Conservation (phyloP, 768 basidiomycete species). For the Panaeolus papilionaceus region DNA sequence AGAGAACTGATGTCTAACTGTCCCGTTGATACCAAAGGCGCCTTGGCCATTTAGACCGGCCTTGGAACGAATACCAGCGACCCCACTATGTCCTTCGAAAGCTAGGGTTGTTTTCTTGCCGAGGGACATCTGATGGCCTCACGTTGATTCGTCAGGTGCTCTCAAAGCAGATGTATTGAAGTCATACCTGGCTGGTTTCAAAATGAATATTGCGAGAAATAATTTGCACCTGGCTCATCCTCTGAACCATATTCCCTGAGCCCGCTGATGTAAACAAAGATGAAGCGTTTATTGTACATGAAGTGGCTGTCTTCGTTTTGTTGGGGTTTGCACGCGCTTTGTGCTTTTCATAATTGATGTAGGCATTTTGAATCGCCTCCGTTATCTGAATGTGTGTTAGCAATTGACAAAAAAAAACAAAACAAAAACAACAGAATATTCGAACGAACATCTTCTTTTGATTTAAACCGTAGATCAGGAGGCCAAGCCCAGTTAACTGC, state of each 20-base stretch:
- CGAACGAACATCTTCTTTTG: constrained; percentile 52
- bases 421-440: not conserved
- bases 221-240: not conserved
- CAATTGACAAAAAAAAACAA: not conserved
- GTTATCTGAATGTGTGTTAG: constrained; percentile 44
- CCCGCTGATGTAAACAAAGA: constrained; percentile 23
- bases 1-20: constrained; percentile 79
- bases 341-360: constrained; percentile 42
- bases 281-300: constrained; percentile 54
- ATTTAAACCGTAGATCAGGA: constrained; percentile 46
- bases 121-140: constrained; percentile 49
- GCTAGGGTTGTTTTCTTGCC: constrained; percentile 49
- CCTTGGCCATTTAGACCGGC: constrained; percentile 22
- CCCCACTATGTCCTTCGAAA: constrained; percentile 43
- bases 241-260: constrained; percentile 6
- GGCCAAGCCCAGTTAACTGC: constrained; percentile 48
- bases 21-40: constrained; percentile 60
- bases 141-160: not conserved
- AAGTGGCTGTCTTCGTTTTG: constrained; percentile 46
- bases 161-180: not conserved
- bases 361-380: constrained; percentile 45
- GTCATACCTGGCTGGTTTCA: not conserved
- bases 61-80: constrained; percentile 27
- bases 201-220: not conserved
- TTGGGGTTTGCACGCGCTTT: constrained; percentile 47